Conservation (phyloP, 1,139 yeast genomes). For the Geotrichum cucujoidarum region DNA sequence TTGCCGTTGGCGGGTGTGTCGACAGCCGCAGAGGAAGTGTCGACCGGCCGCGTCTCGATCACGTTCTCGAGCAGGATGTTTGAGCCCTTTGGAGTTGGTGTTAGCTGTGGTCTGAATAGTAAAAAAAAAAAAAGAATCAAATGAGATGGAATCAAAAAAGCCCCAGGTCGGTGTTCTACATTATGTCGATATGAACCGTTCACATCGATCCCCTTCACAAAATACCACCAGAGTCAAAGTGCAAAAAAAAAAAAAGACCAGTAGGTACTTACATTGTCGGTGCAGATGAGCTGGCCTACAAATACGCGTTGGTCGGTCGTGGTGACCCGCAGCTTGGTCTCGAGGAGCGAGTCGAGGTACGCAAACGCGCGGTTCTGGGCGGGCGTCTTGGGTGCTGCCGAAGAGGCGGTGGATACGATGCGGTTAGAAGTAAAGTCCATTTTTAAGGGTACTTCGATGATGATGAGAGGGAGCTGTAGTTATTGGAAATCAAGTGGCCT, state of each 20-base stretch:
- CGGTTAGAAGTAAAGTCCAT: constrained; percentile 15
- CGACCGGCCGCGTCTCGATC: neutral
- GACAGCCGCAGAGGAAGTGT: too few relatives aligned
- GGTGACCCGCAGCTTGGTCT: constrained; percentile 4
- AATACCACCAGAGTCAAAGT: neutral
- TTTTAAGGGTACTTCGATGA: too few relatives aligned
- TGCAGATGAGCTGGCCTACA: constrained; percentile 7
- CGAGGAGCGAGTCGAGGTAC: constrained; percentile 4
- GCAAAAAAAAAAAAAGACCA: neutral
- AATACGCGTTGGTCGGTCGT: constrained; percentile 8
- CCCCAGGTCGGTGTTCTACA: too few relatives aligned
- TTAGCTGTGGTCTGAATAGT: too few relatives aligned
- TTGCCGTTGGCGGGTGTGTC: too few relatives aligned
- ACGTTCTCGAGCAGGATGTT: constrained; percentile 13
- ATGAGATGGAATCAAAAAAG: neutral
- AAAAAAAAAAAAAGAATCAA: neutral
- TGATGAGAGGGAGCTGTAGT: too few relatives aligned
- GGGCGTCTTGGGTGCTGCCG: neutral
- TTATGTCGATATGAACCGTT: too few relatives aligned
- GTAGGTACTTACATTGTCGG: constrained; percentile 10
- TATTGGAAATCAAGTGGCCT: too few relatives aligned
- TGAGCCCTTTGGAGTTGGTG: neutral
- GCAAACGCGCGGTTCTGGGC: neutral
- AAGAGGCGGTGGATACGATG: constrained; percentile 9
- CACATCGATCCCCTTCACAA: neutral